Evolutionary conservation across 768 basidiomycete genomes (phyloP), one percentile per base, ranked within the genome.

Genomic region (Trametes elegans): DNA sequence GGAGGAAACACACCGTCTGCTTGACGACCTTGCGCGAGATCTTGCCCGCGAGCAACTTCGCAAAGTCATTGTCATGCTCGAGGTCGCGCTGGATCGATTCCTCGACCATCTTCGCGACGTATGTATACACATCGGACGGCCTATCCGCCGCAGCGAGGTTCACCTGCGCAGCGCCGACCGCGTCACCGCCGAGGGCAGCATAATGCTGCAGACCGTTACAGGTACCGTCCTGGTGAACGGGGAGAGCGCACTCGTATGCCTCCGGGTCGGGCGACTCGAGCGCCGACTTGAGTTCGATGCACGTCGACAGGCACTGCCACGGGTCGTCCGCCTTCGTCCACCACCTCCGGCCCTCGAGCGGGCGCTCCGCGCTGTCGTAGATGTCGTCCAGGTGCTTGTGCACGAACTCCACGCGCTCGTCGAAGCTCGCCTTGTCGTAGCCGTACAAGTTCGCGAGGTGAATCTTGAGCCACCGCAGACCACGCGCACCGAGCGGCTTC

Each of bases 191-290:
- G 4, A 99, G 83, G 0, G 97, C 97, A 6, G 97, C 97, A 65
- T 99, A 99, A 70, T 99, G 96, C 73, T 99, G 97, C 59, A 99
- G 77, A 24, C 96, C 97, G 63, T 99, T 99, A 64, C 97, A 99
- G 0, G 97, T 98, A 3, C 97, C 96, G 61, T 99, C 97, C 71
- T 98, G 96, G 68, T 99, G 97, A 6, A 98, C 81, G 0, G 97
- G 97, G n/a, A 97, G 77, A 16, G 74, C 70, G 3, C 86, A 92
- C 64, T 77, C 71, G 70, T 74, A 87, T 18, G 70, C 67, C 57
- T 76, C 79, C 0, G 82, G 79, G 36, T 83, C 77, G 14, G 82
- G 81, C 1, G 87, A 88, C 36, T 87, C 79, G 0, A 95, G 76
- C 2, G 96, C 96, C 0, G 78, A 79, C 41, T 79, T 79, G n/a